Evolutionary conservation across 2,329 filamentous ascomycete species (phyloP), one percentile per base, ranked within the genome.

Genomic region (Ascochyta pisi): DNA sequence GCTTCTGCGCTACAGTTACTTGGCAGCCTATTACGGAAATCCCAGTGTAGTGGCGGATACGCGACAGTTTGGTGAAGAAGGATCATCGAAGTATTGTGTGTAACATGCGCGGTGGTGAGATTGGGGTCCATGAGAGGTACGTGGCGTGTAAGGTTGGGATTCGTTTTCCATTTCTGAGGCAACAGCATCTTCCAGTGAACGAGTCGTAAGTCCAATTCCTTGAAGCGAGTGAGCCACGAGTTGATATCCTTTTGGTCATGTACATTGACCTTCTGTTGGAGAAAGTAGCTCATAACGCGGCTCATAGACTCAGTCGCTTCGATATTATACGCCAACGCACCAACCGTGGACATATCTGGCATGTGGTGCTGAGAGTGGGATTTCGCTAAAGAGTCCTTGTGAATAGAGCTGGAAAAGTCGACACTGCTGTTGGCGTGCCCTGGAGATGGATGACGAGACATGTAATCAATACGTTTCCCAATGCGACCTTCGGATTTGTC

Each of bases 111-210:
- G 5, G 58, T 60, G 1, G 61, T 66, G 1, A 64, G 52, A 24
- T 64, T 64, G 12, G 57, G 63, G 31, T 64, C 61, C 62, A 64
- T 64, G 6, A 62, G 35, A 4, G 52, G 49, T 7, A 60, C 57
- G 15, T 60, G 61, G 12, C 61, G 47, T 1, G 56, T 61, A 23
- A 66, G 57, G 29, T 65, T 65, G 4, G 63, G 61, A 22, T 65
- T 65, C 12, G 61, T 54, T 50, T 64, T 66, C 63, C 63, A 66
- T 35, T 60, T 61, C 41, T 66, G 63, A n/a, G 62, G 62, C 19
- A 64, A 47, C 12, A 64, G 38, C 59, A 64, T 60, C 22, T 64
- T 64, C 62, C 59, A 63, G 19, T 66, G 63, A 9, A 66, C 63
- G 10, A 66, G 47, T 8, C 63, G 54, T 9, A 66, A 39, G 33